Evolutionary conservation across 1,284 basidiomycete species (phyloP).

Genomic region (Ceratobasidium papillatum): DNA sequence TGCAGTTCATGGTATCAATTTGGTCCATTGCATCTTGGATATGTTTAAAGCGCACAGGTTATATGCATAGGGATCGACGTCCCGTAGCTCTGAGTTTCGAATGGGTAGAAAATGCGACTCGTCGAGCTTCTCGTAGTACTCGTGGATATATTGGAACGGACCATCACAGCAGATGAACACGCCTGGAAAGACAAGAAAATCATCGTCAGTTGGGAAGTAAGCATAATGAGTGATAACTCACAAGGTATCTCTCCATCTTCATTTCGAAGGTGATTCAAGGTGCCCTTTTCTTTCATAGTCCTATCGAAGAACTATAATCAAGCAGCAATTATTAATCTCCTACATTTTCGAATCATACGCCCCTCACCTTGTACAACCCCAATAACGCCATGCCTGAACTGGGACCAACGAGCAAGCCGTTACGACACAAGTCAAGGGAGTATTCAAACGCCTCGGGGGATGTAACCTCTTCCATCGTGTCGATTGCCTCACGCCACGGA

Average conservation of each 20-base stretch:
- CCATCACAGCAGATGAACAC: conserved; percentile 27
- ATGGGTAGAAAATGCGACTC: conserved; percentile 15
- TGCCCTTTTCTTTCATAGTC: conserved; percentile 12
- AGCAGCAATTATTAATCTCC: neutral
- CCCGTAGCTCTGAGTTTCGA: conserved; percentile 13
- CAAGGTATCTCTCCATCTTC: conserved; percentile 23
- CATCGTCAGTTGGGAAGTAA: neutral
- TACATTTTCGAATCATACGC: neutral
- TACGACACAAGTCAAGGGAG: conserved; percentile 14
- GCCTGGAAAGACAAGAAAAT: neutral
- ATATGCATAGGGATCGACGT: conserved; percentile 18
- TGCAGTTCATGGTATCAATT: neutral
- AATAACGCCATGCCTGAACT: conserved; percentile 27
- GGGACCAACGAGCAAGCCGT: conserved; percentile 16
- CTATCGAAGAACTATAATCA: neutral
- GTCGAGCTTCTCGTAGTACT: conserved; percentile 29
- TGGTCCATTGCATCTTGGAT: neutral
- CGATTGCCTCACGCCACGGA: conserved; percentile 22
- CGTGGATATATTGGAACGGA: conserved; percentile 23
- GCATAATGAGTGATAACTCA: neutral
- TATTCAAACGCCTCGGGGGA: conserved; percentile 18
- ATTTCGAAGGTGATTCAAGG: conserved; percentile 13
- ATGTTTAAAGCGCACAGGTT: neutral
- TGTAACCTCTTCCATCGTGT: conserved; percentile 16
- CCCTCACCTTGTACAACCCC: conserved; percentile 2